A percentile compares a stretch with the other conserved stretches of the same genome.
These are phyloP conservation scores for Globisporangium orthogonon DNA, from an alignment of 352 stramenopile genomes.

Conservation along the genomic window DNA sequence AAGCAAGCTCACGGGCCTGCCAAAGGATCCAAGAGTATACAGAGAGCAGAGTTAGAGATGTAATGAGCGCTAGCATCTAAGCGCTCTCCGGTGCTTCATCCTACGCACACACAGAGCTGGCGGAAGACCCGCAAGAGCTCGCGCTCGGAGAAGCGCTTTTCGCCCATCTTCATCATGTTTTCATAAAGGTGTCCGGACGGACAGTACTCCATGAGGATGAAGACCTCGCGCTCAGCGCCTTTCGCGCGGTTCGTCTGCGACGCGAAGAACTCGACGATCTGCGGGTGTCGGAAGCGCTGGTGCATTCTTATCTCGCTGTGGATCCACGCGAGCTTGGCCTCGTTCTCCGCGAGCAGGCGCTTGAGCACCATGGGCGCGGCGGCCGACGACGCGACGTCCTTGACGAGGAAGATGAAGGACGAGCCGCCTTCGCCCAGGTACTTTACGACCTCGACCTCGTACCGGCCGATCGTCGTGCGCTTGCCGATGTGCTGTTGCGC, in stretches of 20 bases:
- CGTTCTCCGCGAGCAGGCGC: slow-evolving; percentile 62
- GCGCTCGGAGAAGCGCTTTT: slow-evolving; percentile 56
- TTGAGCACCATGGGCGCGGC: slow-evolving; percentile 59
- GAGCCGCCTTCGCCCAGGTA: slow-evolving; percentile 73
- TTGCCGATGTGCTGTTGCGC: slow-evolving; percentile 78
- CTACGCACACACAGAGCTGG: slow-evolving; percentile 65
- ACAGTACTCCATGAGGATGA: slow-evolving; percentile 97
- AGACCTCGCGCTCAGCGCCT: slow-evolving; percentile 74
- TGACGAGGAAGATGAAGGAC: slow-evolving; percentile 82
- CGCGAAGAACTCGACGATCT: slow-evolving; percentile 64
- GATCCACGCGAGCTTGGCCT: slow-evolving; percentile 50
- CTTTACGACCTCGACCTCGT: slow-evolving; percentile 65
- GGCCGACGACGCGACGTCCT: slow-evolving; percentile 31
- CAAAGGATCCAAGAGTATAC: neutral
- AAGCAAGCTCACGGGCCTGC: slow-evolving; percentile 51
- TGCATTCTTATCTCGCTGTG: slow-evolving; percentile 72
- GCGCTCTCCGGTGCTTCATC: too few relatives aligned
- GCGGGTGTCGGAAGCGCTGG: slow-evolving; percentile 54
- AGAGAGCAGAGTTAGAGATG: neutral
- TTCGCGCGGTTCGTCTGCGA: slow-evolving; percentile 36
- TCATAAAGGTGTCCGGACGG: slow-evolving; percentile 91
- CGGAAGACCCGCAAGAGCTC: slow-evolving; percentile 62
- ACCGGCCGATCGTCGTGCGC: slow-evolving; percentile 46
- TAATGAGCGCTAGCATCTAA: too few relatives aligned
- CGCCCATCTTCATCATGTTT: slow-evolving; percentile 87